A percentile compares a stretch with the other conserved stretches of the same genome.
phyloP scores from a whole-genome alignment of 768 basidiomycete species.

The Tremella fuciformis region DNA sequence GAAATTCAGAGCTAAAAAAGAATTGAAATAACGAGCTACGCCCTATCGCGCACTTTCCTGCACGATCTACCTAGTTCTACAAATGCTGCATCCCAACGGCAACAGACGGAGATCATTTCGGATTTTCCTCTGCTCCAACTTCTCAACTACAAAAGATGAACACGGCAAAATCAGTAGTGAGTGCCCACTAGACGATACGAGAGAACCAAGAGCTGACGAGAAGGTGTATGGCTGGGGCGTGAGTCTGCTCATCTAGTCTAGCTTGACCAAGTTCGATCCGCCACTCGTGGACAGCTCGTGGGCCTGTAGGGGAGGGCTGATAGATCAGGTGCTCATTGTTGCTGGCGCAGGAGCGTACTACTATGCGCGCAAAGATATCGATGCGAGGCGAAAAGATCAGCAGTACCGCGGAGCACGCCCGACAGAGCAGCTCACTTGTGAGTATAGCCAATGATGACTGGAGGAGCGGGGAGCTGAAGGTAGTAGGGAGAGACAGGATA shows the following conservation, averaged over 20 bases:
- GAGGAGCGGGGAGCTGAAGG: not conserved
- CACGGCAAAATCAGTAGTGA: slow-evolving; percentile 33
- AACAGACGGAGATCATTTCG: too few relatives aligned
- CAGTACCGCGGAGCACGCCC: slow-evolving; percentile 17
- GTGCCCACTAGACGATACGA: not conserved
- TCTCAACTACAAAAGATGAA: slow-evolving; percentile 20
- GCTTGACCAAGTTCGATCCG: not conserved
- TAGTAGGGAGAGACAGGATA: slow-evolving; percentile 18
- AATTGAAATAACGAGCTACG: too few relatives aligned
- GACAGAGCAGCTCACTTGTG: slow-evolving; percentile 32
- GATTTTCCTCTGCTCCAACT: too few relatives aligned
- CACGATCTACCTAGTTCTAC: too few relatives aligned
- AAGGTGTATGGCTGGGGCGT: slow-evolving; percentile 43
- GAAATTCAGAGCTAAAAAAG: too few relatives aligned
- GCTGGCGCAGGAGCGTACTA: slow-evolving; percentile 33
- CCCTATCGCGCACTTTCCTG: too few relatives aligned
- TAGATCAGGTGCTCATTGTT: slow-evolving; percentile 28
- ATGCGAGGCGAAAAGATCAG: slow-evolving; percentile 26
- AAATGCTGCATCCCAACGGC: too few relatives aligned
- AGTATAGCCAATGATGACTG: slow-evolving; percentile 5
- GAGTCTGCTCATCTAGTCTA: slow-evolving; percentile 12
- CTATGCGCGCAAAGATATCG: slow-evolving; percentile 33
- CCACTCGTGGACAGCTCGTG: not conserved
- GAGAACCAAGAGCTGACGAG: not conserved
- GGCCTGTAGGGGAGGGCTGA: not conserved